These are phyloP conservation scores for Poteriospumella lacustris DNA, from an alignment of 108 stramenopile genomes.

Conservation along the genomic window DNA sequence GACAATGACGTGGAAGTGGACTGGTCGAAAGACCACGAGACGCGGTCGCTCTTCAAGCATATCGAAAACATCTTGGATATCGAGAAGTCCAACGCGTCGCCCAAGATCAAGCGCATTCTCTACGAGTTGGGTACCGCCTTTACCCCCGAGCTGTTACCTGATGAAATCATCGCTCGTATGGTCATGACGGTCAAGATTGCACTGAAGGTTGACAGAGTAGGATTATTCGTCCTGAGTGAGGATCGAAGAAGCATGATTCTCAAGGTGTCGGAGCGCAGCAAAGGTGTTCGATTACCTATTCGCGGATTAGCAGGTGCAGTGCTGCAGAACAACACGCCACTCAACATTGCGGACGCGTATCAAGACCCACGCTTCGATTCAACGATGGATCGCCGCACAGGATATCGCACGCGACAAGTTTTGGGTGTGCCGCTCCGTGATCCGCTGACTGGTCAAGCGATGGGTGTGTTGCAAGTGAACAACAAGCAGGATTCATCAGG, in stretches of 20 bases:
- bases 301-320: slow-evolving; percentile 16
- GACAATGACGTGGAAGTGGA: slow-evolving; percentile 1
- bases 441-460: neutral
- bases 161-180: slow-evolving; percentile 25
- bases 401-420: slow-evolving; percentile 57
- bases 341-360: slow-evolving; percentile 40
- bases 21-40: slow-evolving; percentile 31
- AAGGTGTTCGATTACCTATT: slow-evolving; percentile 24
- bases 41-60: slow-evolving; percentile 18
- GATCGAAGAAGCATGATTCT: slow-evolving; percentile 27
- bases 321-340: neutral
- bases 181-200: slow-evolving; percentile 30
- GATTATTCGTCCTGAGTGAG: slow-evolving; percentile 20
- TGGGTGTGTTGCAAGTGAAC: slow-evolving; percentile 23
- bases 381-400: slow-evolving; percentile 56
- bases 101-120: slow-evolving; percentile 20
- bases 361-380: slow-evolving; percentile 53
- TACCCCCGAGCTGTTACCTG: slow-evolving; percentile 23
- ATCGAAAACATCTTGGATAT: slow-evolving; percentile 24
- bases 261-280: slow-evolving; percentile 24
- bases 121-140: slow-evolving; percentile 25
- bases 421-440: slow-evolving; percentile 52
- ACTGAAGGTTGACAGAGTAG: slow-evolving; percentile 18
- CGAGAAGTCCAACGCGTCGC: neutral
- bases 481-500: neutral